Base-by-base conservation (phyloP, 2,329 filamentous ascomycete species). In the Aspergillus sclerotialis region DNA sequence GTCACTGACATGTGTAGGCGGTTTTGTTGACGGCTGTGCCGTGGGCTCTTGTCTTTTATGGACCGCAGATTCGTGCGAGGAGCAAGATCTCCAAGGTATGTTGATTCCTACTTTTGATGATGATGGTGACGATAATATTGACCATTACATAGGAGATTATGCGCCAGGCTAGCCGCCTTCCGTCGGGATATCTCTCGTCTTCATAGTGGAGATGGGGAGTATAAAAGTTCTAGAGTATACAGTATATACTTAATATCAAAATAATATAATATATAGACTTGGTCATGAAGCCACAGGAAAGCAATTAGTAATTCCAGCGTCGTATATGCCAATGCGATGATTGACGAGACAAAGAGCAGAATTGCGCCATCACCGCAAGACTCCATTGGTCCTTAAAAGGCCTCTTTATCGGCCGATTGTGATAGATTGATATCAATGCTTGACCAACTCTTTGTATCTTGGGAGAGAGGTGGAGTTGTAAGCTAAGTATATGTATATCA, bases 11-110 rank as follows among this genome's bases (percentile, higher is more conserved):
- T 25, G 12, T 4, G 15, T 9, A 58, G 48, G 72, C 69, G 3
- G 64, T 68, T 3, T 33, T 73, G 3, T 57, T 94, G 45, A 88
- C 84, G 0, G 55, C 82, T 1, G 86, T 93, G 16, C 88, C 88
- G 0, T 94, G 85, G 84, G 78, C 87, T 1, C 58, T 94, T 30
- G 74, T 88, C 0, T 76, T 89, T 23, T 89, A 76, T 46, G 88
- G 88, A 0, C 77, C 80, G 29, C 74, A 54, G 44, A 93, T 94
- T 42, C 70, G 88, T 24, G 72, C 73, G n/a, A 73, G 80, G 55
- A 90, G 84, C 54, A 80, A 76, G 45, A 84, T 94, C 61, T 86
- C 86, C 4, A 71, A 69, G 52, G 73, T 71, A 56, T 61, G 65
- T 41, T 6, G 13, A 13, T 12, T 18, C 10, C 32, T 4, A 5